phyloP scores from a whole-genome alignment of 768 basidiomycete genomes.

The Mycena alexandri region DNA sequence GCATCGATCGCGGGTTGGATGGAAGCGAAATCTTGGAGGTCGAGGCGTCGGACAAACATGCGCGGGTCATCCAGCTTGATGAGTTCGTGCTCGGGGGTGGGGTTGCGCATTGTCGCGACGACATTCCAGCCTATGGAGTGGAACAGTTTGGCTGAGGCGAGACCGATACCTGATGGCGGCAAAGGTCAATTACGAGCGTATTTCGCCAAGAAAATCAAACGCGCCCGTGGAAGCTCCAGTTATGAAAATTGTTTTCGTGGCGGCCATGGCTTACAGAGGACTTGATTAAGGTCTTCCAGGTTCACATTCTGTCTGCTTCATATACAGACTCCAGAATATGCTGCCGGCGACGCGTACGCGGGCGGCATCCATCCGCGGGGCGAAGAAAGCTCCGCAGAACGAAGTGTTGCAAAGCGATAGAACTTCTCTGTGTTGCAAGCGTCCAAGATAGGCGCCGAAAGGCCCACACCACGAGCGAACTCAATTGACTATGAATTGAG shows the following conservation, averaged over 20 bases:
- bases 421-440: no score
- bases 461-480: no score
- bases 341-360: constrained; percentile 11
- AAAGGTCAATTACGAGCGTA: not conserved
- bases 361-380: not conserved
- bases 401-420: no score
- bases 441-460: no score
- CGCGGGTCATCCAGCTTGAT: constrained; percentile 19
- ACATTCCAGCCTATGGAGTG: constrained; percentile 40
- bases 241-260: constrained; percentile 37
- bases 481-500: no score
- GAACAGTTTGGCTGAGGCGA: constrained; percentile 40
- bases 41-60: constrained; percentile 35
- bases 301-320: not conserved
- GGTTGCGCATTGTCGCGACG: constrained; percentile 41
- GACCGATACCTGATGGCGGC: constrained; percentile 33
- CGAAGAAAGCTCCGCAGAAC: not conserved
- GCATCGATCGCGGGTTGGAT: constrained; percentile 36
- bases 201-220: not conserved
- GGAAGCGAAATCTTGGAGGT: constrained; percentile 33
- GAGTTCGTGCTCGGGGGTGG: constrained; percentile 27
- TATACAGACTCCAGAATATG: not conserved
- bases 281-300: not conserved
- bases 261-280: constrained; percentile 6
- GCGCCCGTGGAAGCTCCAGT: constrained; percentile 37